These are phyloP conservation scores for Coleophoma eucalyptorum DNA, from an alignment of 2,329 filamentous ascomycete genomes.

Conservation along the genomic window DNA sequence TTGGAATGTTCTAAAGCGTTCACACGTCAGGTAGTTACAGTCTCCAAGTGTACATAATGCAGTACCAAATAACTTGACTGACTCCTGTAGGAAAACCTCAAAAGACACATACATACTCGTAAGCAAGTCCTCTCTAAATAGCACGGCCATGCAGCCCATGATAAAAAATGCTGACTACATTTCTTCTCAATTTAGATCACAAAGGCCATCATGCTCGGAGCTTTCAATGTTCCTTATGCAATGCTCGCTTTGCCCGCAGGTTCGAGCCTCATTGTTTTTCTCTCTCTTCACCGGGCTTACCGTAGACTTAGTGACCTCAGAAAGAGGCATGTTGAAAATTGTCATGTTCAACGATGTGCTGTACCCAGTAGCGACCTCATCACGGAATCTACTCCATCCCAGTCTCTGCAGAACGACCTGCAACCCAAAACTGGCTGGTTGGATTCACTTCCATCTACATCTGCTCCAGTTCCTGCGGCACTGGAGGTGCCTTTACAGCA, in stretches of 20 bases:
- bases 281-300: neutral
- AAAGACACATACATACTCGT: constrained; percentile 6
- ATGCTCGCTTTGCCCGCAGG: constrained; percentile 6
- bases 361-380: neutral
- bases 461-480: too few species aligned
- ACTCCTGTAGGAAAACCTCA: constrained; percentile 4
- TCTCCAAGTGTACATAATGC: neutral
- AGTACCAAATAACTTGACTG: neutral
- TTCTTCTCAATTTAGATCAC: constrained; percentile 2
- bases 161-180: neutral
- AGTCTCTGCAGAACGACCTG: neutral
- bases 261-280: neutral
- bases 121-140: neutral
- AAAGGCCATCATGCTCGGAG: constrained; percentile 2
- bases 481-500: too few species aligned
- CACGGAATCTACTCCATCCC: neutral
- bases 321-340: constrained; percentile 8
- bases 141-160: neutral
- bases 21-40: constrained; percentile 3
- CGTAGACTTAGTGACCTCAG: neutral
- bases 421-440: constrained; percentile 3
- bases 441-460: neutral
- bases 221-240: constrained; percentile 3
- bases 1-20: constrained; percentile 3
- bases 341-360: neutral